Percentiles rank a stretch among this genome's conserved stretches.
Evolutionary conservation across 2,329 filamentous ascomycete species (phyloP).

Genomic region (Sarocladiaceae sp.): DNA sequence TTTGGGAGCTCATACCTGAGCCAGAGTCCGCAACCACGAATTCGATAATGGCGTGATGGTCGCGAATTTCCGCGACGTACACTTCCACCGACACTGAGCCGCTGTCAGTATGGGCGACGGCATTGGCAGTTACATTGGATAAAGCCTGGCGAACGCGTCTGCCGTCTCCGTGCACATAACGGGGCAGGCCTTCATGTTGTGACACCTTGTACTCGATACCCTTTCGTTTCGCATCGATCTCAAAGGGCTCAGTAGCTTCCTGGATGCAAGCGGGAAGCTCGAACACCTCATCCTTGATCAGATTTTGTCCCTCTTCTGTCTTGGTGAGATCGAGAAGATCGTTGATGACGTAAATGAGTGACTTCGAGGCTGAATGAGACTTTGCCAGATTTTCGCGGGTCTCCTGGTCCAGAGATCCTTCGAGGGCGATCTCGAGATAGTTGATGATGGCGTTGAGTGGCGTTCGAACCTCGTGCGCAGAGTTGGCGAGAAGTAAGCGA

Average conservation of each 20-base stretch:
- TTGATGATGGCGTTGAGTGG: conserved; percentile 93
- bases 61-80: conserved; percentile 47
- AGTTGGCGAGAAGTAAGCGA: conserved; percentile 73
- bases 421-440: conserved; percentile 84
- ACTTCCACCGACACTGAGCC: conserved; percentile 67
- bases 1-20: conserved; percentile 59
- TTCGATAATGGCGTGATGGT: conserved; percentile 59
- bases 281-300: conserved; percentile 77
- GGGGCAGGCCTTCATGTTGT: conserved; percentile 62
- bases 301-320: conserved; percentile 70
- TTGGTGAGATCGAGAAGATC: conserved; percentile 85
- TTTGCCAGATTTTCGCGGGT: conserved; percentile 77
- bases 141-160: conserved; percentile 75
- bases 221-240: conserved; percentile 69
- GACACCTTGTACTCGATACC: conserved; percentile 62
- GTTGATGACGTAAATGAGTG: conserved; percentile 89
- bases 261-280: conserved; percentile 63
- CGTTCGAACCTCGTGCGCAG: conserved; percentile 85
- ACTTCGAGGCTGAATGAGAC: conserved; percentile 88
- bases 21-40: conserved; percentile 73
- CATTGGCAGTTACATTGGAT: conserved; percentile 78
- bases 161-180: conserved; percentile 69
- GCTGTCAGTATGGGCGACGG: conserved; percentile 65
- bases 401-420: conserved; percentile 71
- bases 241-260: conserved; percentile 73